Evolutionary conservation across 2,329 filamentous ascomycete genomes (phyloP).

Genomic region (Claviceps maximensis): DNA sequence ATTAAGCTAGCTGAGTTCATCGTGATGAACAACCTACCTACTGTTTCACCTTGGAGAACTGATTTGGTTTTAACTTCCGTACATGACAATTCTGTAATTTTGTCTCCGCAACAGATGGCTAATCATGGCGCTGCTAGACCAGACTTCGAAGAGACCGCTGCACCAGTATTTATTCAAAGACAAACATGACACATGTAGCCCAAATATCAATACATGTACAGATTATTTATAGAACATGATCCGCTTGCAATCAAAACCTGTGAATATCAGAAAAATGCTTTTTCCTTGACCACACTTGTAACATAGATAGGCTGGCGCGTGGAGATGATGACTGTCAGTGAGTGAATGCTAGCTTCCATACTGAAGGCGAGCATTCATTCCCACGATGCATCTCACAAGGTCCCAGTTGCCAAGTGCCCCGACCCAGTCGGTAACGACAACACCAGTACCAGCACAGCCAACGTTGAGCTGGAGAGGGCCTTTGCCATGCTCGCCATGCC

Average conservation of each 20-base stretch:
- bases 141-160: background rate
- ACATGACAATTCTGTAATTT: background rate
- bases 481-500: slow-evolving; percentile 39
- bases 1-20: slow-evolving; percentile 40
- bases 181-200: background rate
- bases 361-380: slow-evolving; percentile 68
- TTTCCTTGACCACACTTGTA: background rate
- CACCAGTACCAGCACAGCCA: slow-evolving; percentile 66
- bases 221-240: background rate
- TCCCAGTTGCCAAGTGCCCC: slow-evolving; percentile 84
- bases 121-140: background rate
- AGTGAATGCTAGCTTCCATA: slow-evolving; percentile 28
- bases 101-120: background rate
- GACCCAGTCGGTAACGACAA: slow-evolving; percentile 91
- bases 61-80: slow-evolving; percentile 21
- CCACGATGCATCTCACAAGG: slow-evolving; percentile 71
- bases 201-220: background rate
- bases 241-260: background rate
- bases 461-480: slow-evolving; percentile 37
- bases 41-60: slow-evolving; percentile 50
- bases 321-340: background rate
- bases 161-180: background rate
- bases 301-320: too few species aligned
- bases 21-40: slow-evolving; percentile 35
- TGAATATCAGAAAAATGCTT: background rate